Percentiles rank a stretch among this genome's conserved stretches.
Evolutionary conservation across 805 yeast species (phyloP).

Genomic region (Candida sonorensis): DNA sequence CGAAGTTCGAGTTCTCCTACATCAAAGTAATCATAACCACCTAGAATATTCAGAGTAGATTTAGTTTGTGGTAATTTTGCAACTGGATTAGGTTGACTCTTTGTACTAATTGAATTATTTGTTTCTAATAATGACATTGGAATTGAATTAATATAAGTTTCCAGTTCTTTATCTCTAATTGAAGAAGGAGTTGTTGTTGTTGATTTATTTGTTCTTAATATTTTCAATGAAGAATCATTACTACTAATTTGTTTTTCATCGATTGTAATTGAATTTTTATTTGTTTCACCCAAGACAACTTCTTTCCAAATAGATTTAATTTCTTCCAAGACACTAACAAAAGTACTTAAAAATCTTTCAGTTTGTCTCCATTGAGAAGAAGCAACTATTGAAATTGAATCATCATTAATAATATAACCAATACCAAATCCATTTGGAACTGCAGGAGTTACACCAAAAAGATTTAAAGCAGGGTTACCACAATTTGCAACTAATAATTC

Average conservation of each 20-base stretch:
- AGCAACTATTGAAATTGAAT: constrained; percentile 42
- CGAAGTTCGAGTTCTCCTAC: constrained; percentile 46
- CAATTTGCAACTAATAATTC: constrained; percentile 43
- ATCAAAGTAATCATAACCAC: constrained; percentile 58
- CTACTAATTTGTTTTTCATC: no score
- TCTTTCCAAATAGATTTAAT: constrained; percentile 31
- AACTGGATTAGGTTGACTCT: background rate
- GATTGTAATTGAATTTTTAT: no score
- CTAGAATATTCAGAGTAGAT: constrained; percentile 33
- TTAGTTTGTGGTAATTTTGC: constrained; percentile 2
- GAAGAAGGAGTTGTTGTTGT: constrained; percentile 5
- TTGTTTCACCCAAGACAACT: constrained; percentile 6
- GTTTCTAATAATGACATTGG: constrained; percentile 27
- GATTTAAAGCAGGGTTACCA: constrained; percentile 52
- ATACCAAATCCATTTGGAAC: constrained; percentile 53
- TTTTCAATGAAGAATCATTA: no score
- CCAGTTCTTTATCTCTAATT: constrained; percentile 19
- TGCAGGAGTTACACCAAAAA: constrained; percentile 57
- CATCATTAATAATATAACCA: constrained; percentile 49
- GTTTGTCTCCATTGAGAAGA: constrained; percentile 59
- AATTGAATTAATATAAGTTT: constrained; percentile 23
- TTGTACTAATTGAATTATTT: constrained; percentile 16
- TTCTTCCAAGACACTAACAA: constrained; percentile 43
- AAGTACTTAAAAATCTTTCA: constrained; percentile 44
- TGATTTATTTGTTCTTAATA: no score